A percentile compares a stretch with the other conserved stretches of the same genome.
Evolutionary conservation across 2,329 filamentous ascomycete genomes (phyloP).

Genomic region (Trematosphaeria pertusa): DNA sequence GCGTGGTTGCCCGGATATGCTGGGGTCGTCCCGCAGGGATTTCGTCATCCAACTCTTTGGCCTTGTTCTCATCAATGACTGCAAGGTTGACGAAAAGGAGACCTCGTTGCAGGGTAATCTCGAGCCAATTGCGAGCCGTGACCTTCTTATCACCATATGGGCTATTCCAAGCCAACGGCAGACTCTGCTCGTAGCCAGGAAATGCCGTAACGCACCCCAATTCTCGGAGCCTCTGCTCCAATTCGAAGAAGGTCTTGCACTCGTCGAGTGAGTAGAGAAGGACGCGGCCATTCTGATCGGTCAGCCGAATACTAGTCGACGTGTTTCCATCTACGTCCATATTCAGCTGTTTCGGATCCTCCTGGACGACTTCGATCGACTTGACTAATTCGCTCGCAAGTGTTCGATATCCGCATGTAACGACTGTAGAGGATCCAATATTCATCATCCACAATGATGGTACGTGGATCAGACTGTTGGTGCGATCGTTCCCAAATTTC

Average conservation of each 20-base stretch:
- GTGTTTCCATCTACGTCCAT: slow-evolving; percentile 6
- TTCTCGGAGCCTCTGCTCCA: slow-evolving; percentile 36
- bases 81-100: slow-evolving; percentile 30
- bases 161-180: slow-evolving; percentile 14
- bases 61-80: slow-evolving; percentile 9
- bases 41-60: not conserved
- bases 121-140: slow-evolving; percentile 28
- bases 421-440: slow-evolving; percentile 29
- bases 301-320: slow-evolving; percentile 27
- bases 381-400: slow-evolving; percentile 31
- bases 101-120: slow-evolving; percentile 21
- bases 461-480: slow-evolving; percentile 32
- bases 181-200: not conserved
- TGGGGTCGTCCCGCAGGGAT: not conserved
- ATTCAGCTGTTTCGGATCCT: slow-evolving; percentile 23
- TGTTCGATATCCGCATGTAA: slow-evolving; percentile 35
- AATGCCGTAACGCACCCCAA: slow-evolving; percentile 12
- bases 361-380: slow-evolving; percentile 32
- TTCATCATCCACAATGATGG: slow-evolving; percentile 42
- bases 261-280: slow-evolving; percentile 27
- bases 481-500: slow-evolving; percentile 25
- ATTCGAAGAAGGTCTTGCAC: slow-evolving; percentile 39
- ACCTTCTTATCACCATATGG: slow-evolving; percentile 12
- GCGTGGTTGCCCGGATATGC: not conserved
- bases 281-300: slow-evolving; percentile 26